Conservation (phyloP, 1,139 yeast species). For the Geotrichum carabidarum region DNA sequence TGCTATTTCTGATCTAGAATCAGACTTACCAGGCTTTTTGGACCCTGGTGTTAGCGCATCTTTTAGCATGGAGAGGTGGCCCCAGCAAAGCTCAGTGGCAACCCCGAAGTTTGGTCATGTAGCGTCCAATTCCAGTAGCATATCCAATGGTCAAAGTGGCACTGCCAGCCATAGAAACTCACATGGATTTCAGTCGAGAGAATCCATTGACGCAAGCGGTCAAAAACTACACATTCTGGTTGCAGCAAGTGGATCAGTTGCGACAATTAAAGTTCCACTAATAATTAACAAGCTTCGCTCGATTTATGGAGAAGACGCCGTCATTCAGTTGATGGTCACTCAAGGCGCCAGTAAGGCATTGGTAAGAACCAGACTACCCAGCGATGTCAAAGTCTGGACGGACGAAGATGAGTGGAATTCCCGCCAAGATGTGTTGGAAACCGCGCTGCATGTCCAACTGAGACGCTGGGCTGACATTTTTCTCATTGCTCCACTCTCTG, state of each 20-base stretch:
- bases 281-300: constrained; percentile 77
- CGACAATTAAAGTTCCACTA: constrained; percentile 84
- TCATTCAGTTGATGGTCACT: constrained; percentile 82
- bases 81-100: neutral
- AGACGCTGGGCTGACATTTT: constrained; percentile 94
- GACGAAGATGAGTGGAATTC: constrained; percentile 85
- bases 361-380: constrained; percentile 68
- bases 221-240: constrained; percentile 74
- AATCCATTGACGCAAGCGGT: constrained; percentile 14
- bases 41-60: too few species aligned
- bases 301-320: constrained; percentile 60
- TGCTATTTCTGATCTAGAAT: too few species aligned
- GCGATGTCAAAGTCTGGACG: constrained; percentile 85
- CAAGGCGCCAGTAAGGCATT: constrained; percentile 76
- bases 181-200: neutral
- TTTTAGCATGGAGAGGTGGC: neutral
- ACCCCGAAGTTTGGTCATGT: neutral
- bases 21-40: too few species aligned
- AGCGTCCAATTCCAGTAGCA: neutral
- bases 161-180: too few species aligned
- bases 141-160: too few species aligned
- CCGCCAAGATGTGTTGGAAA: constrained; percentile 49
- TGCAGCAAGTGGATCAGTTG: constrained; percentile 94
- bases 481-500: constrained; percentile 87
- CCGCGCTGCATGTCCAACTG: constrained; percentile 78